These are phyloP conservation scores for Botrytis medusae DNA, from an alignment of 2,329 filamentous ascomycete species.

Conservation along the genomic window DNA sequence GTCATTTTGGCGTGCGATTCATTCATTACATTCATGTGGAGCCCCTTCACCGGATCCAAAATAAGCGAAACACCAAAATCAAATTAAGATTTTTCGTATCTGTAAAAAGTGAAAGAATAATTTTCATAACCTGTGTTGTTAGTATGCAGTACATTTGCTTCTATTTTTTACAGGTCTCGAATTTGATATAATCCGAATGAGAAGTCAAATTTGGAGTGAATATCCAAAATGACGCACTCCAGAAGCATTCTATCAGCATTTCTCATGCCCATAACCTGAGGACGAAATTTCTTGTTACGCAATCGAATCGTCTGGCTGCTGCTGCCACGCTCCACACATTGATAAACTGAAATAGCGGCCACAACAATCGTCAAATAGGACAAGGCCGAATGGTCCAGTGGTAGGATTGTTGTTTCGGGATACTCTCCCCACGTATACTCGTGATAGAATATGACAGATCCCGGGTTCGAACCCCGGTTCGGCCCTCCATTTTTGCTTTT, in stretches of 20 bases:
- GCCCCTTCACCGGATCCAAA: background rate
- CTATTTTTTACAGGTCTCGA: background rate
- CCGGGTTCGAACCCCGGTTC: slow-evolving; percentile 11
- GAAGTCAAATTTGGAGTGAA: background rate
- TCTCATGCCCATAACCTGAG: background rate
- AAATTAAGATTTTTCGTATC: background rate
- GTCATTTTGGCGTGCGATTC: background rate
- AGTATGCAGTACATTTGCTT: background rate
- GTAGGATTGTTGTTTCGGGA: slow-evolving; percentile 11
- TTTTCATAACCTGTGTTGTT: background rate
- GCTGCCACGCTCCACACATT: fast-evolving
- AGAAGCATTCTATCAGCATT: background rate
- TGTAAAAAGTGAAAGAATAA: background rate
- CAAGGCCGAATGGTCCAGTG: background rate
- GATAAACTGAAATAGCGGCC: fast-evolving
- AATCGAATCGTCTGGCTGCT: fast-evolving
- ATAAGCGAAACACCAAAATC: slow-evolving; percentile 5
- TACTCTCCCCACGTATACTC: slow-evolving; percentile 3
- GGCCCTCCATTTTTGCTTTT: background rate
- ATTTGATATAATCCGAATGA: background rate
- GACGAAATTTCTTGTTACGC: background rate
- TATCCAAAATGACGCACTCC: background rate
- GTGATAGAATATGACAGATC: slow-evolving; percentile 8
- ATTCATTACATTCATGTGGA: background rate
- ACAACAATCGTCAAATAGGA: fast-evolving